phyloP scores from a whole-genome alignment of 331 rosid species.

The Ulmus americana region DNA sequence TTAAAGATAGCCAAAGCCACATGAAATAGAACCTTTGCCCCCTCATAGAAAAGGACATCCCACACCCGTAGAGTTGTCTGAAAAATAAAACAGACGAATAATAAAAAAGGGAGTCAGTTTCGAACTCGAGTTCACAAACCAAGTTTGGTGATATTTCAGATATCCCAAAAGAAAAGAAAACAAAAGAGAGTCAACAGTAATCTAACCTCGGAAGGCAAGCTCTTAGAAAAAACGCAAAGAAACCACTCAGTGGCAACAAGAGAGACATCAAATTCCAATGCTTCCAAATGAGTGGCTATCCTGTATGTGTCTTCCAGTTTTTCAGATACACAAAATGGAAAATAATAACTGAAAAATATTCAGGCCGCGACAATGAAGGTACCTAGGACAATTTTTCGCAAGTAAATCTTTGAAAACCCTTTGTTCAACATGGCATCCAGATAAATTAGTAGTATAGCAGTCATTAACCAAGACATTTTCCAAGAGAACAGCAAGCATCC shows the following conservation, averaged over 20 bases:
- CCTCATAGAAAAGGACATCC: slow-evolving; percentile 94
- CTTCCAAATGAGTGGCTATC: slow-evolving; percentile 77
- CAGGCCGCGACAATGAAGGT: slow-evolving; percentile 13
- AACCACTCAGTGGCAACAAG: slow-evolving; percentile 99
- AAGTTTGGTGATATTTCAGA: too few species aligned
- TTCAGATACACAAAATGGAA: slow-evolving; percentile 22
- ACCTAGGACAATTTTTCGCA: slow-evolving; percentile 83
- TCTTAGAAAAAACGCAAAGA: slow-evolving; percentile 87
- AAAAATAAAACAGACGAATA: neutral
- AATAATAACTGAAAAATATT: slow-evolving; percentile 7
- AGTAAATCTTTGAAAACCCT: slow-evolving; percentile 92
- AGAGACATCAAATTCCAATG: slow-evolving; percentile 85
- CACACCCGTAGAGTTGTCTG: slow-evolving; percentile 93
- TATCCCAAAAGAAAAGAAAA: neutral
- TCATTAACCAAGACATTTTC: slow-evolving; percentile 89
- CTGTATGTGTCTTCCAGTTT: slow-evolving; percentile 48
- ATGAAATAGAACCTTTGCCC: slow-evolving; percentile 95
- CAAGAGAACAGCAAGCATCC: slow-evolving; percentile 96
- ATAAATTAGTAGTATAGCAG: slow-evolving; percentile 87
- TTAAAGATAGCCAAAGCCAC: slow-evolving; percentile 91
- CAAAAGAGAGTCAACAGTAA: slow-evolving; percentile 1
- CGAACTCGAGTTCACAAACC: too few species aligned
- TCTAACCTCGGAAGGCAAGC: slow-evolving; percentile 93
- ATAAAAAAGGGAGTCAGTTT: too few species aligned
- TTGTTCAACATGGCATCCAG: slow-evolving; percentile 99